Percentiles rank a stretch among this genome's conserved stretches.
These are phyloP conservation scores for Rhodotorula paludigena DNA, from an alignment of 768 basidiomycete genomes.

Conservation along the genomic window DNA sequence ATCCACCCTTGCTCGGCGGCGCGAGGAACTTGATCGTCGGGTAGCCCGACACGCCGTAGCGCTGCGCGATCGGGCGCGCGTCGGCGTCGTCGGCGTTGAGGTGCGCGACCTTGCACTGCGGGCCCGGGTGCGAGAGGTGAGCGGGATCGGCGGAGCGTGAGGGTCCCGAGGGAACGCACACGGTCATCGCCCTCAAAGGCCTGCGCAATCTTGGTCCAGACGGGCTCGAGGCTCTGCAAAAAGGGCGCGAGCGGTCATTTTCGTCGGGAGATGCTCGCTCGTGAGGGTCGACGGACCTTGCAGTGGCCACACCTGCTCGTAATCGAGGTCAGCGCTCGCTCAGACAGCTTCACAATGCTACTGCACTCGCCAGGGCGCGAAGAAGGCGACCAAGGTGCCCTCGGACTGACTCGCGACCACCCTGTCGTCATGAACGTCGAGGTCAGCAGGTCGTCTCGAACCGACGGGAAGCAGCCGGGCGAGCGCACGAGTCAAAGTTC, in stretches of 20 bases:
- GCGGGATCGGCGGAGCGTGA: too few species aligned
- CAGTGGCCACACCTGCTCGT: constrained; percentile 82
- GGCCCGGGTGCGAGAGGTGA: too few species aligned
- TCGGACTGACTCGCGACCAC: constrained; percentile 66
- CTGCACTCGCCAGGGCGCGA: constrained; percentile 52
- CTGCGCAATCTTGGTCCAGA: constrained; percentile 48
- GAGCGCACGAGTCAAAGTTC: constrained; percentile 74
- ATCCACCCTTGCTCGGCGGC: constrained; percentile 22
- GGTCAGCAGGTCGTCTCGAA: too few species aligned
- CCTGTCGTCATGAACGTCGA: constrained; percentile 60
- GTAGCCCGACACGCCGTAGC: constrained; percentile 72
- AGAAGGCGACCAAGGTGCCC: constrained; percentile 53
- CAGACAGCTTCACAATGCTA: constrained; percentile 13
- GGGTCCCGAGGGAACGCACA: too few species aligned
- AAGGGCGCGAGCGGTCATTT: not conserved
- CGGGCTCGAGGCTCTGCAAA: constrained; percentile 50
- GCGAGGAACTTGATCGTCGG: constrained; percentile 72
- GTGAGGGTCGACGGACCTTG: constrained; percentile 46
- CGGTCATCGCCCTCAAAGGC: constrained; percentile 72
- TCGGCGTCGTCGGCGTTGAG: constrained; percentile 74
- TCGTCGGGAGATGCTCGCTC: not conserved
- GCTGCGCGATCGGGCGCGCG: constrained; percentile 38
- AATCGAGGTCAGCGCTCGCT: constrained; percentile 9
- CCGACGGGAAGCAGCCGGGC: constrained; percentile 31
- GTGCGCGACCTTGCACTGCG: constrained; percentile 86